These are phyloP conservation scores for Ottelia alismoides DNA, from an alignment of 106 monocot genomes.

Conservation along the genomic window DNA sequence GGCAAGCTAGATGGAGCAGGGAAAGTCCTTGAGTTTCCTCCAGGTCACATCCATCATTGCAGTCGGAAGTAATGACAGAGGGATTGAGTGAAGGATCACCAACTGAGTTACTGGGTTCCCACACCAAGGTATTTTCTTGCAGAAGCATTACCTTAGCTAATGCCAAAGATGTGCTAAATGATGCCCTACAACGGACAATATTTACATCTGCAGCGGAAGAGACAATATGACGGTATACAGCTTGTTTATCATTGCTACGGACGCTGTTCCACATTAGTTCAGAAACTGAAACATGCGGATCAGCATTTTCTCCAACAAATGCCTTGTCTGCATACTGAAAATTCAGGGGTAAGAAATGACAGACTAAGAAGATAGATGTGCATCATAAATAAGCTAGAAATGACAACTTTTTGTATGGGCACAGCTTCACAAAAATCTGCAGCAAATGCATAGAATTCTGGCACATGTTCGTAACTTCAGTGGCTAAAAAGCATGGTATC, in stretches of 20 bases:
- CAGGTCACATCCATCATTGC: constrained; percentile 20
- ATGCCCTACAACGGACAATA: constrained; percentile 28
- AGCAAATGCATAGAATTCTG: too few relatives aligned
- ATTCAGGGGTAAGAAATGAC: too few relatives aligned
- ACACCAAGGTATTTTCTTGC: constrained; percentile 26
- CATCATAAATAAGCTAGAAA: too few relatives aligned
- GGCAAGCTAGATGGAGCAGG: constrained; percentile 89
- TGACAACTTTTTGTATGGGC: too few relatives aligned
- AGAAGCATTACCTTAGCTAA: constrained; percentile 65
- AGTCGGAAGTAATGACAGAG: constrained; percentile 20
- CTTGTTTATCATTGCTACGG: constrained; percentile 62
- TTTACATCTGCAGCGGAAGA: constrained; percentile 71
- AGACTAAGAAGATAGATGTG: too few relatives aligned
- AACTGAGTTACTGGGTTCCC: constrained; percentile 24
- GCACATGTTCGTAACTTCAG: too few relatives aligned
- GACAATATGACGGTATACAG: constrained; percentile 76
- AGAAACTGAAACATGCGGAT: constrained; percentile 21
- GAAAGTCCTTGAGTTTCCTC: constrained; percentile 67
- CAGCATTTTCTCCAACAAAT: constrained; percentile 43
- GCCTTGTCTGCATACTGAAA: constrained; percentile 94
- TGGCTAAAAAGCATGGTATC: too few relatives aligned
- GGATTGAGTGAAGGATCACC: constrained; percentile 23
- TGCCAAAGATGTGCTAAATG: constrained; percentile 31
- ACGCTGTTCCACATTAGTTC: constrained; percentile 72
- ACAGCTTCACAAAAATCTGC: too few relatives aligned